These are phyloP conservation scores for Pelargonium nanum DNA, from an alignment of 345 rosid genomes.

Conservation along the genomic window DNA sequence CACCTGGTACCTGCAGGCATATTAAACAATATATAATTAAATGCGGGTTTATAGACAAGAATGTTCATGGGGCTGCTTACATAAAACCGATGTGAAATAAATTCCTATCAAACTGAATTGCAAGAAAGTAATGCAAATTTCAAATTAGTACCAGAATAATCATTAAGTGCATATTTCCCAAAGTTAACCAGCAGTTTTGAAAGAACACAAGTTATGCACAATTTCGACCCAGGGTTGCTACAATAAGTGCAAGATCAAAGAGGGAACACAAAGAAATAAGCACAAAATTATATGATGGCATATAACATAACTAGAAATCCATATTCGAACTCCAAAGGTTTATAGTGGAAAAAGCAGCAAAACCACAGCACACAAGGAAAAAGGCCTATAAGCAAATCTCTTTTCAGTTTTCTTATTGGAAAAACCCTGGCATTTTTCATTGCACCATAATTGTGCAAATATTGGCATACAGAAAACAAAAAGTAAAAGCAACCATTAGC, in stretches of 20 bases:
- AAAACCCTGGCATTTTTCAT: not conserved
- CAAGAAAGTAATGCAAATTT: no score
- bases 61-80: not conserved
- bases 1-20: slow-evolving; percentile 54
- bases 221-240: not conserved
- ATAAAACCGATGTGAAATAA: not conserved
- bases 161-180: no score
- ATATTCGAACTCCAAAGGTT: no score
- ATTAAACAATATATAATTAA: not conserved
- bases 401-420: not conserved
- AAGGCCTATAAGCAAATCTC: not conserved
- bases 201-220: no score
- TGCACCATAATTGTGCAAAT: not conserved
- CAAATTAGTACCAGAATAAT: not conserved
- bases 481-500: not conserved
- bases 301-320: not conserved
- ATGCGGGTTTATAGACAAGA: not conserved
- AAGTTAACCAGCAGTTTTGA: not conserved
- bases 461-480: not conserved
- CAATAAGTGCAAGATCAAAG: not conserved
- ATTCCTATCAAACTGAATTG: not conserved
- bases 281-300: not conserved
- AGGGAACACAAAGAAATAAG: not conserved
- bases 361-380: not conserved
- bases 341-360: no score